Evolutionary conservation across 169 alveolate genomes (phyloP).

Genomic region (Eimeria acervulina): DNA sequence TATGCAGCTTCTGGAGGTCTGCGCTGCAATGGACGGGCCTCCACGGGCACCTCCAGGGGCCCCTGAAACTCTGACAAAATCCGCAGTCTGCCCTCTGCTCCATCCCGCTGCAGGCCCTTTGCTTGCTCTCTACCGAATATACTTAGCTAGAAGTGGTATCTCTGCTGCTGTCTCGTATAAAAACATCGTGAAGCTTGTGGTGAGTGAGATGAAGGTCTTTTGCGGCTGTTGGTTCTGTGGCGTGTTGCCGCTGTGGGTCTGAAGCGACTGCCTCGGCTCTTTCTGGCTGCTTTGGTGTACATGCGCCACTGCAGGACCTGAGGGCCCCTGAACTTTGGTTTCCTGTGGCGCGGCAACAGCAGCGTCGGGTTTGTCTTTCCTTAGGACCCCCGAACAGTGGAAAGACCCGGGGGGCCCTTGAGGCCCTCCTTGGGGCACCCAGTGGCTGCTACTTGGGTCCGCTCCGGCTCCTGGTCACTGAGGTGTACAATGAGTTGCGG

Average conservation of each 20-base stretch:
- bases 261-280: not conserved
- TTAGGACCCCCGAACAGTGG: conserved; percentile 98
- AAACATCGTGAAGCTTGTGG: conserved; percentile 54
- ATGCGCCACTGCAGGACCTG: conserved; percentile 53
- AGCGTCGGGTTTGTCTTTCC: conserved; percentile 90
- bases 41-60: not conserved
- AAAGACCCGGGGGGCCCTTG: conserved; percentile 94
- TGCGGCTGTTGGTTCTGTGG: conserved; percentile 10
- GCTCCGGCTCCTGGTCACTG: conserved; percentile 96
- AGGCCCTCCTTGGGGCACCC: conserved; percentile 88
- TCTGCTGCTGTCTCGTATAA: conserved; percentile 13
- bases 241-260: not conserved
- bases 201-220: not conserved
- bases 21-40: conserved; percentile 4
- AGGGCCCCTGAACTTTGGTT: conserved; percentile 53
- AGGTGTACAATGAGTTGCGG: conserved; percentile 90
- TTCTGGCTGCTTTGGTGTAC: not conserved
- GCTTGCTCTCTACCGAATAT: conserved; percentile 48
- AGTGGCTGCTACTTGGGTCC: conserved; percentile 96
- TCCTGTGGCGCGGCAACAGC: conserved; percentile 80
- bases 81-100: not conserved
- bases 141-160: conserved; percentile 11
- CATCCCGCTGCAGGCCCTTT: conserved; percentile 66
- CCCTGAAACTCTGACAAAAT: not conserved
- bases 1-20: conserved; percentile 63